Conservation (phyloP, 306 rosid species). For the Ormosia semicastrata region DNA sequence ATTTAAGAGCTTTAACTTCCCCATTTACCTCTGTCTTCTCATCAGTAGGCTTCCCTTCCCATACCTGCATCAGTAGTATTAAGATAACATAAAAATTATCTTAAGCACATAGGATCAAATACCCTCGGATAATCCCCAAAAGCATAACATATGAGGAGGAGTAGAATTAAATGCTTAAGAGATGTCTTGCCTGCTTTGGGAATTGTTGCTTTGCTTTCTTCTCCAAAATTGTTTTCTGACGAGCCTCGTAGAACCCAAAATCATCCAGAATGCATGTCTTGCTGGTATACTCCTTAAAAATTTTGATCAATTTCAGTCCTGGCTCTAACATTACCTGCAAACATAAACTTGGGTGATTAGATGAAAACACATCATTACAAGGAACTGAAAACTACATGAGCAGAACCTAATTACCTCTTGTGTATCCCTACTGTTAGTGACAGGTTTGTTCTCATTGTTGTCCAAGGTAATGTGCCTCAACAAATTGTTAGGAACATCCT, state of each 20-base stretch:
- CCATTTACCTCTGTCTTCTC: constrained; percentile 65
- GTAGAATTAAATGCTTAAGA: background rate
- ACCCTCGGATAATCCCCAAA: background rate
- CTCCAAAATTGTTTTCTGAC: constrained; percentile 89
- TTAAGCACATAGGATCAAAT: background rate
- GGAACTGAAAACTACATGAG: background rate
- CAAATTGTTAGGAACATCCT: constrained; percentile 93
- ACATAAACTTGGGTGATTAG: background rate
- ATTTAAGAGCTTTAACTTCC: constrained; percentile 44
- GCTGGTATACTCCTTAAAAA: constrained; percentile 77
- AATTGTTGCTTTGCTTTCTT: constrained; percentile 85
- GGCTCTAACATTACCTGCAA: constrained; percentile 79
- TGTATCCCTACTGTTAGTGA: constrained; percentile 94
- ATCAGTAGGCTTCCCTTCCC: constrained; percentile 86
- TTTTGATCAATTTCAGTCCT: constrained; percentile 66
- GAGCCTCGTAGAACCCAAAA: constrained; percentile 81
- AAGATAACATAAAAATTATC: background rate
- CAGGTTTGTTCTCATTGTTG: constrained; percentile 96
- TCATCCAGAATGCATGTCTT: constrained; percentile 92
- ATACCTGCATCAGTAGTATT: constrained; percentile 49
- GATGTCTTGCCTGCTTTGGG: constrained; percentile 68
- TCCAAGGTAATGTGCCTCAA: constrained; percentile 89
- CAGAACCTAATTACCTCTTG: constrained; percentile 65
- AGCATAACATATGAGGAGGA: background rate
- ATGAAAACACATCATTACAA: background rate